phyloP scores from a whole-genome alignment of 2,329 filamentous ascomycete species.

The Sporothrix dimorphospora region DNA sequence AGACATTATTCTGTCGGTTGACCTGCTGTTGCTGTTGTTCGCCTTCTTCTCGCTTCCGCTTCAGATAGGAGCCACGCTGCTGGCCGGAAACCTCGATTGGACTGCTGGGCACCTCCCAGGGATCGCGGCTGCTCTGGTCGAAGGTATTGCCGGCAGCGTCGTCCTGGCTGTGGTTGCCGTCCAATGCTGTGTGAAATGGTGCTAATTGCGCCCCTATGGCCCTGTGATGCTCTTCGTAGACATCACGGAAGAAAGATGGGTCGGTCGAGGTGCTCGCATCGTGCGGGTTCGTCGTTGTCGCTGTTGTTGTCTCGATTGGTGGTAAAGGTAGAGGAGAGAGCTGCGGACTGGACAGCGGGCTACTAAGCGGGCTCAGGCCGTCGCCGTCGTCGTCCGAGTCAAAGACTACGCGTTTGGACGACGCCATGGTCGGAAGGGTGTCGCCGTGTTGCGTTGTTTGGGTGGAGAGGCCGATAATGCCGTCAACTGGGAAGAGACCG shows the following conservation, averaged over 20 bases:
- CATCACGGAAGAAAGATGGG: constrained; percentile 50
- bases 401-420: constrained; percentile 37
- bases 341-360: constrained; percentile 17
- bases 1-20: not conserved
- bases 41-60: constrained; percentile 32
- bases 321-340: constrained; percentile 6
- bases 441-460: not conserved
- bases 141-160: constrained; percentile 13
- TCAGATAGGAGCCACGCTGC: constrained; percentile 26
- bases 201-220: constrained; percentile 28
- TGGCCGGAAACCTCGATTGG: constrained; percentile 34
- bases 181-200: not conserved
- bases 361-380: constrained; percentile 36
- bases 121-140: constrained; percentile 36
- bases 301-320: not conserved
- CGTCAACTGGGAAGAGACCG: not conserved
- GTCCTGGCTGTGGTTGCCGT: not conserved
- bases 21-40: not conserved
- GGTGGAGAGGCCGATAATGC: not conserved
- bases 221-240: constrained; percentile 53
- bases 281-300: not conserved
- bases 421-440: constrained; percentile 35
- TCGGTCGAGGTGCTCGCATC: constrained; percentile 49
- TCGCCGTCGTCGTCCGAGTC: constrained; percentile 42
- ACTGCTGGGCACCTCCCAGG: constrained; percentile 53